Evolutionary conservation across 106 monocot genomes (phyloP).

Genomic region (Apostasia ramifera): DNA sequence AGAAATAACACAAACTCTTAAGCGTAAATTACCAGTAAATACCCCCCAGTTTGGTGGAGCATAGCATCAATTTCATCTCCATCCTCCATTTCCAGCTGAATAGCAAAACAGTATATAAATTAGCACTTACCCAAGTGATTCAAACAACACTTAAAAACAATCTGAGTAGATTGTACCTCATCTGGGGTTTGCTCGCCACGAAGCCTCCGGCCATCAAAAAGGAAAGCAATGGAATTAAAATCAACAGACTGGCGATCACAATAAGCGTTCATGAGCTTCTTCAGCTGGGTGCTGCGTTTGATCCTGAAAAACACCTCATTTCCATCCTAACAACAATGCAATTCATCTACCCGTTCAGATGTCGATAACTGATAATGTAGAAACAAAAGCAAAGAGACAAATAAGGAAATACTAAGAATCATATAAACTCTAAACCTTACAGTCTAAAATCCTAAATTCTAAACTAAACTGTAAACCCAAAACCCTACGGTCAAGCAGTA

Average conservation of each 20-base stretch:
- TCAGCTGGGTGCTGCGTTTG: conserved; percentile 31
- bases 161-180: conserved; percentile 6
- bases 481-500: no score
- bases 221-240: conserved; percentile 28
- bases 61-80: conserved; percentile 16
- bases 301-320: conserved; percentile 36
- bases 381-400: no score
- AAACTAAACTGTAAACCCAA: no score
- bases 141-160: not conserved
- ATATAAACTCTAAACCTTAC: no score
- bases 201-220: conserved; percentile 28
- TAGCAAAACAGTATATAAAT: not conserved
- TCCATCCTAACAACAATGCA: conserved; percentile 6
- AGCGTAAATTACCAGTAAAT: not conserved
- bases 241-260: conserved; percentile 22
- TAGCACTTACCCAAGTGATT: no score
- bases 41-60: conserved; percentile 14
- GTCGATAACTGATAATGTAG: no score
- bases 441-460: no score
- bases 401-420: no score
- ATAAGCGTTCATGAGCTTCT: conserved; percentile 28
- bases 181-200: conserved; percentile 22
- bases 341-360: not conserved
- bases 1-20: no score
- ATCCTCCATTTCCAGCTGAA: conserved; percentile 12